A percentile compares a stretch with the other conserved stretches of the same genome.
Evolutionary conservation across 495 filamentous ascomycete genomes (phyloP).

Genomic region (Tirmania nivea): DNA sequence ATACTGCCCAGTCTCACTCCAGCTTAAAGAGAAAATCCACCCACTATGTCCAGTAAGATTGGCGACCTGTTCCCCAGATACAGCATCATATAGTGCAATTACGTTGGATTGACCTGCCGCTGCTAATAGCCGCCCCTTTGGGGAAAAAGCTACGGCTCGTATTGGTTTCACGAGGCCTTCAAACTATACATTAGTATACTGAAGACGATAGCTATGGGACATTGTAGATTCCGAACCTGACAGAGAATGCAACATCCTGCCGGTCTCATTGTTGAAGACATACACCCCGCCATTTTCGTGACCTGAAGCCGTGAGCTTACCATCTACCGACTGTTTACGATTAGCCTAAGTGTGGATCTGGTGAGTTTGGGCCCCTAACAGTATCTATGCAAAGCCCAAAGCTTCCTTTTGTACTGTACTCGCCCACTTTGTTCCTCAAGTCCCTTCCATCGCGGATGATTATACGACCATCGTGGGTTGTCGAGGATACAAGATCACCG

Average conservation of each 20-base stretch:
- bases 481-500: constrained; percentile 60
- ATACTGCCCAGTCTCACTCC: constrained; percentile 87
- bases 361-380: constrained; percentile 23
- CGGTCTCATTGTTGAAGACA: constrained; percentile 79
- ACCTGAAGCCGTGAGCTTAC: constrained; percentile 67
- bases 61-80: constrained; percentile 75
- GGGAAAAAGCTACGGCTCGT: constrained; percentile 66
- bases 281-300: constrained; percentile 89
- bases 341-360: constrained; percentile 1
- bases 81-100: constrained; percentile 77
- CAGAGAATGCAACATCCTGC: constrained; percentile 65
- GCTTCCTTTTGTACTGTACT: constrained; percentile 75
- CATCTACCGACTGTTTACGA: constrained; percentile 39
- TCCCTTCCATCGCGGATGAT: constrained; percentile 64
- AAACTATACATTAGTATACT: neutral
- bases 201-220: neutral
- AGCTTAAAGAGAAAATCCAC: constrained; percentile 78
- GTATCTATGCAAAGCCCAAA: constrained; percentile 81
- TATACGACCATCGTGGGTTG: constrained; percentile 62
- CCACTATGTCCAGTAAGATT: constrained; percentile 58
- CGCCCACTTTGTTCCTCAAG: constrained; percentile 34
- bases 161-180: constrained; percentile 68
- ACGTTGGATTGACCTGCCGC: constrained; percentile 79
- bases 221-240: constrained; percentile 34
- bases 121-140: constrained; percentile 60